Evolutionary conservation across 2,329 filamentous ascomycete species (phyloP), one percentile per base, ranked within the genome.

Genomic region (Alternaria angustiovoidea): DNA sequence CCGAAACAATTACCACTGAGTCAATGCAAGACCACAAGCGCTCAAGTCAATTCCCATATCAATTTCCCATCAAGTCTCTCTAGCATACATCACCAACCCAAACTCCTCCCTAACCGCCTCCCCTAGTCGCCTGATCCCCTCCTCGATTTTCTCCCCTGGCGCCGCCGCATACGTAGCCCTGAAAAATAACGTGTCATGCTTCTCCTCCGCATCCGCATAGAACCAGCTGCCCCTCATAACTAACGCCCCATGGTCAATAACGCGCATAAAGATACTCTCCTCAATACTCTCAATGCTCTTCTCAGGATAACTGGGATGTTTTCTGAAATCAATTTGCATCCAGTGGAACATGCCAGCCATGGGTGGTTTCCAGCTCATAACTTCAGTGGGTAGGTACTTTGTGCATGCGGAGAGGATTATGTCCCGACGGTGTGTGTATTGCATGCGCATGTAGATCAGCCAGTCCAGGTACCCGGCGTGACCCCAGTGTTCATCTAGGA

Each of bases 311-410:
- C 86, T 79, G 0, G 91, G 91, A 70, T 94, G 91, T 62, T 86
- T 84, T 20, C 81, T 82, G 71, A 87, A 87, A 68, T 92, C 85
- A 18, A 95, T 81, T 53, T 86, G 83, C 59, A 95, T 81, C 92
- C 92, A 95, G 74, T 92, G 90, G 86, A 99, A 99, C 95, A 99
- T 99, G 75, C 94, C 94, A 1, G 94, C 92, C 58, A 85, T 86
- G 0, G 94, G 94, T 0, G 91, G 86, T 26, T 83, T 86, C 93
- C 94, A 98, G 77, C 84, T 88, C 18, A 93, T 90, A 34, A 97
- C 83, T 22, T 91, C 89, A 24, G 76, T 81, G 0, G 94, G 93
- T 20, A 97, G 81, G 68, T 90, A 87, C 64, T 87, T 86, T 78
- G 95, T 92, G 75, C 93, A 97, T 0, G 94, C 93, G 7, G 85